Evolutionary conservation across 2,329 filamentous ascomycete species (phyloP), one percentile per base, ranked within the genome.

Genomic region (Aspergillus caelatus): DNA sequence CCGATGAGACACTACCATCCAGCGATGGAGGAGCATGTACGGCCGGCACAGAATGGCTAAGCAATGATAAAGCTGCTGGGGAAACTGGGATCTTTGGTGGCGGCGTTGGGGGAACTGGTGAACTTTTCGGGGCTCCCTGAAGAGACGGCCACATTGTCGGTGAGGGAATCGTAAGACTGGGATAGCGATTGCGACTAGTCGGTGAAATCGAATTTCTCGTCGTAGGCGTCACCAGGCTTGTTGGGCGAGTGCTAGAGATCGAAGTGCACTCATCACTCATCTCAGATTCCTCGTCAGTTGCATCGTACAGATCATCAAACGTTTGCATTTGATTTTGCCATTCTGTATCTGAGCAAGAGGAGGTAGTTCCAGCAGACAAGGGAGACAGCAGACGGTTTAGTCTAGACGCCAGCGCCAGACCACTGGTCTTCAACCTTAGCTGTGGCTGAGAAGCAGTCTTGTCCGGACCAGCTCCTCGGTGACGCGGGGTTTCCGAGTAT

Each of bases 281-380:
- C 79, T 86, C 83, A 10, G 86, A 84, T 70, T 96, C 93, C 60
- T 93, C 88, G 68, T 96, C 93, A 19, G 92, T 93, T 48, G 92
- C 85, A 77, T 95, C 91, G 77, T 97, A 97, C 56, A 97, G 81
- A 71, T 96, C 92, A 77, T 96, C 92, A 71, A 94, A 94, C 67
- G 92, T 89, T 84, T 70, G 88, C 86, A 68, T 89, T 89, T 75
- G 85, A 81, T 70, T 83, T 79, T 81, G 85, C 90, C 71, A 83
- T 82, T 91, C 90, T 80, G 83, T 71, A 83, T 84, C 60, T 83
- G 87, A 62, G 64, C 75, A 75, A n/a, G 74, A 76, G 16, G 74
- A 78, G 2, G 70, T 67, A 4, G 75, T 74, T 1, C 69, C 69
- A 1, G 72, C 73, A 9, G 77, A 78, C 16, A 74, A 61, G 4